phyloP scores from a whole-genome alignment of 2,329 filamentous ascomycete species.

The Cladosporium oxysporum region DNA sequence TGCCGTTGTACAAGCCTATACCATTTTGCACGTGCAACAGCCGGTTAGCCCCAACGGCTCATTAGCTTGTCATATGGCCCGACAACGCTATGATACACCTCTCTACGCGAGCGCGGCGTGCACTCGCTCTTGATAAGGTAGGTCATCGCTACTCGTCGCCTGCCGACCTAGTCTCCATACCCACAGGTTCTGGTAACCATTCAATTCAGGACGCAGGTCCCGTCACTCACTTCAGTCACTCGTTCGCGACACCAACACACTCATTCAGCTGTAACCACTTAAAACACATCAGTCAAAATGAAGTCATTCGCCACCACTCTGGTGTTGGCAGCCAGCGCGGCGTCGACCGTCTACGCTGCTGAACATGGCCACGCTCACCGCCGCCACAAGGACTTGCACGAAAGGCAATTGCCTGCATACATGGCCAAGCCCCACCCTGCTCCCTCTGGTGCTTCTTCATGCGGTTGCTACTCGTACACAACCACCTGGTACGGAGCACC shows the following conservation, averaged over 20 bases:
- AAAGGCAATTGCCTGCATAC: conserved; percentile 19
- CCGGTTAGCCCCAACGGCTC: conserved; percentile 16
- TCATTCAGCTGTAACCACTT: conserved; percentile 20
- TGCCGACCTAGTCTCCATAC: not conserved
- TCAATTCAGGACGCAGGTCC: conserved; percentile 15
- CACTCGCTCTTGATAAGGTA: conserved; percentile 17
- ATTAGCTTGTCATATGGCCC: conserved; percentile 17
- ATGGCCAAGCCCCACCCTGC: conserved; percentile 11
- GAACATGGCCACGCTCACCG: conserved; percentile 17
- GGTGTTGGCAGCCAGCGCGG: conserved; percentile 20
- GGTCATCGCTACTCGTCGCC: not conserved
- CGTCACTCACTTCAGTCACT: conserved; percentile 12
- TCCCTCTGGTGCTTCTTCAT: conserved; percentile 38
- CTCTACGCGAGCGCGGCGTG: not conserved
- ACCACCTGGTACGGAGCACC: conserved; percentile 68
- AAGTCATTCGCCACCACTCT: conserved; percentile 20
- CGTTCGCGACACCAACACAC: conserved; percentile 14
- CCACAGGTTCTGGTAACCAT: conserved; percentile 19
- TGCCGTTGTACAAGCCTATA: conserved; percentile 11
- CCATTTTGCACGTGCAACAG: conserved; percentile 15
- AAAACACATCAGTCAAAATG: conserved; percentile 18
- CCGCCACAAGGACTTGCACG: conserved; percentile 22
- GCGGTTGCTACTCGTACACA: conserved; percentile 74
- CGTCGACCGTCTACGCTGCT: conserved; percentile 17
- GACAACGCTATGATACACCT: conserved; percentile 12